Conservation (phyloP, 108 stramenopile genomes). For the Conticribra weissflogii region DNA sequence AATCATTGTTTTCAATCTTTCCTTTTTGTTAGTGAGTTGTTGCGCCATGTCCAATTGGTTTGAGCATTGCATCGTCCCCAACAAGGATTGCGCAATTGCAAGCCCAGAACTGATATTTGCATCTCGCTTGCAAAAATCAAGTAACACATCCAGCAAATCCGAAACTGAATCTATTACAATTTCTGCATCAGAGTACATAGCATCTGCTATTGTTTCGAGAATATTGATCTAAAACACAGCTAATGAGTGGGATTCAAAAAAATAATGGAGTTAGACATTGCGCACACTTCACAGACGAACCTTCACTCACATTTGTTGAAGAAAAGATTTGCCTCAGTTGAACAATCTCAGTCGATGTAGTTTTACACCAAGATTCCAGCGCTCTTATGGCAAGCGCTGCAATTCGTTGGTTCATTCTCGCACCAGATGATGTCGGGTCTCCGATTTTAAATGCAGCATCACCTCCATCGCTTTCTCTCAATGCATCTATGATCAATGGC, state of each 20-base stretch:
- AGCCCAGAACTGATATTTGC: constrained; percentile 26
- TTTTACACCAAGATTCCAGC: constrained; percentile 46
- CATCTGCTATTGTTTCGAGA: constrained; percentile 65
- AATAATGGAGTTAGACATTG: too few species aligned
- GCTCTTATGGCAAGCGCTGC: constrained; percentile 37
- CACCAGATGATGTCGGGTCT: constrained; percentile 33
- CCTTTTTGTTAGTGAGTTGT: constrained; percentile 49
- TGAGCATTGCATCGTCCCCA: constrained; percentile 11
- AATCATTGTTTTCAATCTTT: constrained; percentile 57
- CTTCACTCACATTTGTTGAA: constrained; percentile 22
- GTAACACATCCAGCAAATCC: constrained; percentile 63
- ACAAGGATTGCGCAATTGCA: constrained; percentile 38
- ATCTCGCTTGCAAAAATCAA: constrained; percentile 35
- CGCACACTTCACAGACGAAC: too few species aligned
- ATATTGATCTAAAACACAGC: constrained; percentile 77
- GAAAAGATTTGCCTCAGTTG: constrained; percentile 31
- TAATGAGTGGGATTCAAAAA: neutral
- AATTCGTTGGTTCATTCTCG: constrained; percentile 25
- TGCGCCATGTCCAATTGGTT: constrained; percentile 22
- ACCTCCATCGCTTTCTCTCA: constrained; percentile 34
- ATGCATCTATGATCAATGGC: constrained; percentile 57
- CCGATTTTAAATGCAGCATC: constrained; percentile 1
- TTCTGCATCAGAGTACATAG: constrained; percentile 73
- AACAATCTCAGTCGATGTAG: constrained; percentile 28
- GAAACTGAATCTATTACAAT: constrained; percentile 70